Evolutionary conservation across 352 stramenopile genomes (phyloP), one percentile per base, ranked within the genome.

Genomic region (Pythium utonaiense): DNA sequence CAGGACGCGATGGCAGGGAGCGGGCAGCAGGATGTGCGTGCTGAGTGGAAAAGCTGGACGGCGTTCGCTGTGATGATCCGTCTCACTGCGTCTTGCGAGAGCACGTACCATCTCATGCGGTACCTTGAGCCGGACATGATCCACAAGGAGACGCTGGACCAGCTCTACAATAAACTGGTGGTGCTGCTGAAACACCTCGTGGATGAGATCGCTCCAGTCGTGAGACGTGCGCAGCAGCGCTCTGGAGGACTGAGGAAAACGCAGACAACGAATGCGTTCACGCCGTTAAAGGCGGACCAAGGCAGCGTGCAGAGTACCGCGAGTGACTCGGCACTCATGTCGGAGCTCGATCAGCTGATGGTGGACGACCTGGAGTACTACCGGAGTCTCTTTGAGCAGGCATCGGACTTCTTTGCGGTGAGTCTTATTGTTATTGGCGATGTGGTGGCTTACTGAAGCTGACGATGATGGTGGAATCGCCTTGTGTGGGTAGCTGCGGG

Each of bases 371-470:
- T 91, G 65, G 72, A 76, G 45, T 91, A 91, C 62, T 93, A 91
- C 50, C 69, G 77, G 21, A 77, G 86, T 51, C 65, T 93, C 34
- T 74, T 93, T 1, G 74, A 86, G 48, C 83, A 93, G 54, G 77
- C 77, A 3, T 73, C 83, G 9, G 75, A 88, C 53, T 93, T 93
- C 48, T 91, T 93, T 64, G 80, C 79, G 60, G 80, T 93, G 47
- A 28, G 74, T 54, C n/a, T n/a, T n/a, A n/a, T n/a, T n/a, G n/a
- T n/a, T n/a, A n/a, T n/a, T n/a, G n/a, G n/a, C n/a, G n/a, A n/a
- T n/a, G n/a, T n/a, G 28, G 28, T 33, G 28, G 5, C 28, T 33
- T n/a, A n/a, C n/a, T n/a, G n/a, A n/a, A n/a, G 28, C 36, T 44
- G n/a, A 14, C 14, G 12, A 34, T 34, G n/a, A 36, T 58, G 12